Evolutionary conservation across 805 yeast species (phyloP).

Genomic region (Kazachstania viticola): DNA sequence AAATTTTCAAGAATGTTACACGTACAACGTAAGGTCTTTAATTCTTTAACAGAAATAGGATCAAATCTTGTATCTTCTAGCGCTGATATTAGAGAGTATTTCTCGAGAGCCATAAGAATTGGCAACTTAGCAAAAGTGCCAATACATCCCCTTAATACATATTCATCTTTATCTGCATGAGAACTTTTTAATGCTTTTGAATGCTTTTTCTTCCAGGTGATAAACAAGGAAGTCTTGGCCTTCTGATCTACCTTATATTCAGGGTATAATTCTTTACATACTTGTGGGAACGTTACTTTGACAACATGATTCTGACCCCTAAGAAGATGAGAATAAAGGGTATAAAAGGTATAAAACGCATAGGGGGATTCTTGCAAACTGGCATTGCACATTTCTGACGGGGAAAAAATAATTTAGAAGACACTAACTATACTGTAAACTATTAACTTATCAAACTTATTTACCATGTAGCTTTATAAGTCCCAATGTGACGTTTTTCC

Average conservation of each 20-base stretch:
- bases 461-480: no score
- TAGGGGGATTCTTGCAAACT: constrained; percentile 23
- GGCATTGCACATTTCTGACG: no score
- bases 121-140: constrained; percentile 65
- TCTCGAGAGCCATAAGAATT: constrained; percentile 45
- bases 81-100: constrained; percentile 60
- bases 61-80: constrained; percentile 67
- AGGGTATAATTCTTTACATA: constrained; percentile 13
- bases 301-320: background rate
- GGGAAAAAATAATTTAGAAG: no score
- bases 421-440: no score
- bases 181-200: background rate
- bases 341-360: constrained; percentile 26
- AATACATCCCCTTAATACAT: constrained; percentile 71
- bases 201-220: constrained; percentile 72
- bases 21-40: constrained; percentile 35
- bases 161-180: constrained; percentile 3
- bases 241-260: constrained; percentile 1
- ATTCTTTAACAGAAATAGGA: constrained; percentile 48
- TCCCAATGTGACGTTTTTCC: no score
- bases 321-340: constrained; percentile 14
- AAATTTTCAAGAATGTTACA: constrained; percentile 31
- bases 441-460: no score
- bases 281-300: constrained; percentile 4
- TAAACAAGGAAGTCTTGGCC: constrained; percentile 53